phyloP scores from a whole-genome alignment of 1,284 basidiomycete genomes.

The Microbotryum silenes-acaulis region DNA sequence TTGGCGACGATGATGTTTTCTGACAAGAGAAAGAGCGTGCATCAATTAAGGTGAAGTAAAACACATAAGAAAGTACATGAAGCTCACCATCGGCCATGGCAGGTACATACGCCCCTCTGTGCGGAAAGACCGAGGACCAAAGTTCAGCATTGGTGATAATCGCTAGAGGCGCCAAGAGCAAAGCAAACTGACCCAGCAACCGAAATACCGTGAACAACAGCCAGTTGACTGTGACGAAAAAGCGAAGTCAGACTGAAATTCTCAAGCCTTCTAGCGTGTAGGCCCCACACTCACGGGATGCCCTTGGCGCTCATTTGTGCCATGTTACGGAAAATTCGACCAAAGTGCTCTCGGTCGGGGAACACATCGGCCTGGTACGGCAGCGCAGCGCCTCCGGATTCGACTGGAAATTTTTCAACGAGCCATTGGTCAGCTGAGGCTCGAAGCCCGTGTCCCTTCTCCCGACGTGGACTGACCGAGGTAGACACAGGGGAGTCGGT shows the following conservation, averaged over 20 bases:
- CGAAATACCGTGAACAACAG: slow-evolving; percentile 87
- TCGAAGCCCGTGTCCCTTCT: neutral
- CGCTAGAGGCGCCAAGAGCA: slow-evolving; percentile 33
- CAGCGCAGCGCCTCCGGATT: slow-evolving; percentile 86
- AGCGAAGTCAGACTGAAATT: neutral
- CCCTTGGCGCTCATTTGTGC: slow-evolving; percentile 79
- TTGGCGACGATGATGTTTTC: slow-evolving; percentile 90
- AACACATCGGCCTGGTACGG: slow-evolving; percentile 86
- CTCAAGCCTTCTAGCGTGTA: neutral
- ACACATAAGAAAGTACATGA: slow-evolving; percentile 1
- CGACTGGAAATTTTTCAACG: slow-evolving; percentile 50
- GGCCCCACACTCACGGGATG: slow-evolving; percentile 51
- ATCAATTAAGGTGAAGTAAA: neutral
- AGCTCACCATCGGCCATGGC: slow-evolving; percentile 70
- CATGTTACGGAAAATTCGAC: slow-evolving; percentile 90
- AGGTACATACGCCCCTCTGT: slow-evolving; percentile 76
- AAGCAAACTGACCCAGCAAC: slow-evolving; percentile 53
- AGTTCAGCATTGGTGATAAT: neutral
- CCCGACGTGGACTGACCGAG: slow-evolving; percentile 52
- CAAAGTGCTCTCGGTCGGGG: slow-evolving; percentile 87
- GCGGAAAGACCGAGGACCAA: neutral
- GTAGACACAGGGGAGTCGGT: slow-evolving; percentile 84
- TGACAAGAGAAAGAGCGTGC: neutral
- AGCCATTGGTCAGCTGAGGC: neutral
- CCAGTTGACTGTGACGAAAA: slow-evolving; percentile 54